Percentiles rank a stretch among this genome's conserved stretches.
phyloP scores from a whole-genome alignment of 164 flowering plant genomes.

The Macadamia tetraphylla region DNA sequence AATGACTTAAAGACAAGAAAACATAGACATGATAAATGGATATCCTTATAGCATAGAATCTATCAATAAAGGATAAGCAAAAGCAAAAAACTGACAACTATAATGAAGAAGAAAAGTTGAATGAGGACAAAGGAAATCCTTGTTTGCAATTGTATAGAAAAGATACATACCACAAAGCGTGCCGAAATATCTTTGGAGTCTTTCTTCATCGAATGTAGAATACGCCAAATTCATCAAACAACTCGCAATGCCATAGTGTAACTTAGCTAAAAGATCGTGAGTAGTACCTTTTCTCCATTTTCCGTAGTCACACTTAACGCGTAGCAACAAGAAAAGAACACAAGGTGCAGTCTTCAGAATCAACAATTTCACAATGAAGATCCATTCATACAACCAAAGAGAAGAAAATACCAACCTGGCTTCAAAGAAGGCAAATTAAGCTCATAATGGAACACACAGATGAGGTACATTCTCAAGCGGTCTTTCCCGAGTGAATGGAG shows the following conservation, averaged over 20 bases:
- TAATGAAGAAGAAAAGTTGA: too few relatives aligned
- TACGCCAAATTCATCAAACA: constrained; percentile 37
- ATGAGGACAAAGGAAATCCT: too few relatives aligned
- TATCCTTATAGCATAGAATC: too few relatives aligned
- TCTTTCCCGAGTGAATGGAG: constrained; percentile 30
- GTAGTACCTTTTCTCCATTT: constrained; percentile 44
- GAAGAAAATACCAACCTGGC: constrained; percentile 39
- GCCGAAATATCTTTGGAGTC: constrained; percentile 28
- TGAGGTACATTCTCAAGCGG: constrained; percentile 48
- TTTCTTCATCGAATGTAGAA: constrained; percentile 20
- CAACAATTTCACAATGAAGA: too few relatives aligned
- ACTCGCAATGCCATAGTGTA: constrained; percentile 21
- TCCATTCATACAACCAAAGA: too few relatives aligned
- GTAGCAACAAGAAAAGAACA: background rate
- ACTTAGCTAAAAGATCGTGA: constrained; percentile 27
- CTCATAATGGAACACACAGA: constrained; percentile 41
- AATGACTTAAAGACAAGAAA: too few relatives aligned
- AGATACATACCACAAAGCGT: too few relatives aligned
- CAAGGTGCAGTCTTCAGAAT: background rate
- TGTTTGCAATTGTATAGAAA: too few relatives aligned
- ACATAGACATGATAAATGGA: too few relatives aligned
- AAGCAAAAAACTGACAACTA: too few relatives aligned
- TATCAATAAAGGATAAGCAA: too few relatives aligned
- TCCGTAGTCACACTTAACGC: constrained; percentile 43
- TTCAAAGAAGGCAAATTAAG: constrained; percentile 61